These are phyloP conservation scores for Penicillium sp. DNA, from an alignment of 2,329 filamentous ascomycete genomes.

Conservation along the genomic window DNA sequence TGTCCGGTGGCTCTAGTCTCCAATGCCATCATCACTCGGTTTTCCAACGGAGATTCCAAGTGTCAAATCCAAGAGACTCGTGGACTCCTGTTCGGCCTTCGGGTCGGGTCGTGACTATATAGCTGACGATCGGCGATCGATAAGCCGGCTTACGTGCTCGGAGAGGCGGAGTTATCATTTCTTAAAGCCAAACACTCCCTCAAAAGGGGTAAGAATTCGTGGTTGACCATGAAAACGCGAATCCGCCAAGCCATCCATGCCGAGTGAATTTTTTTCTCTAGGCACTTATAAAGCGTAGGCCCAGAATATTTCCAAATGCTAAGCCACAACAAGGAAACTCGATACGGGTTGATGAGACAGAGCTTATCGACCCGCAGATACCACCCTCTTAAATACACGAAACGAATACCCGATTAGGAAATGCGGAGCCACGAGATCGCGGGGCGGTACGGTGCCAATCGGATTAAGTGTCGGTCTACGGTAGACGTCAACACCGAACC, in stretches of 20 bases:
- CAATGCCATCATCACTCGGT: neutral
- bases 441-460: conserved; percentile 1
- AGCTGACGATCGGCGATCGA: neutral
- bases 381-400: neutral
- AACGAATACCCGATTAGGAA: conserved; percentile 16
- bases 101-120: neutral
- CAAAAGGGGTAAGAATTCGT: neutral
- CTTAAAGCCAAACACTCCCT: neutral
- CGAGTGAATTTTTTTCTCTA: neutral
- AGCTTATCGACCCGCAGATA: neutral
- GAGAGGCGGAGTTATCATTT: neutral
- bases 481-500: neutral
- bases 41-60: neutral
- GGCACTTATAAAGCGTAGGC: neutral
- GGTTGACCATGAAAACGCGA: too few relatives aligned
- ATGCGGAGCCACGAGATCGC: neutral
- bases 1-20: neutral
- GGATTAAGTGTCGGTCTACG: neutral
- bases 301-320: neutral
- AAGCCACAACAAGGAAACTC: neutral
- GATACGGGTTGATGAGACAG: neutral
- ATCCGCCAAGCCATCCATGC: neutral
- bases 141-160: neutral
- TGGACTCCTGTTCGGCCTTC: neutral
- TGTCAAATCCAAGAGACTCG: neutral